A percentile compares a stretch with the other conserved stretches of the same genome.
These are phyloP conservation scores for Blastocystis hominis DNA, from an alignment of 352 stramenopile genomes.

Conservation along the genomic window DNA sequence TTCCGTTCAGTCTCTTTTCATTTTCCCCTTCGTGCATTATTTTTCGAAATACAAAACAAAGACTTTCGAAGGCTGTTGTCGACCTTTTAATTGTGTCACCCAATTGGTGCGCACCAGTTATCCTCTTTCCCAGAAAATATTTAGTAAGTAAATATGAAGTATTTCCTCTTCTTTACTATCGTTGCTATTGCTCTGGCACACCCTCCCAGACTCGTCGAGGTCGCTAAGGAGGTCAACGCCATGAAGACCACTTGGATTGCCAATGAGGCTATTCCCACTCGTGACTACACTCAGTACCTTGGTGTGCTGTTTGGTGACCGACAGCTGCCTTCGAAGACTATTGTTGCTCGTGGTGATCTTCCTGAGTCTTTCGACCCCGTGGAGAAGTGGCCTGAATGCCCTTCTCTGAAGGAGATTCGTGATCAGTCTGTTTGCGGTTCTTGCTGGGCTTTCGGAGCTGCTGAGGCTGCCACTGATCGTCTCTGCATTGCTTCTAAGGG, in stretches of 20 bases:
- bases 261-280: neutral
- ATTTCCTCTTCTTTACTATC: neutral
- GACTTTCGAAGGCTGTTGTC: no score
- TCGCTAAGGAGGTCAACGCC: slow-evolving; percentile 13
- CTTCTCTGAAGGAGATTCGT: slow-evolving; percentile 45
- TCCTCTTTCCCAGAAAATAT: neutral
- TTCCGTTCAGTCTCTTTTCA: no score
- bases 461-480: slow-evolving; percentile 18
- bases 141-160: neutral
- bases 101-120: no score
- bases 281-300: neutral
- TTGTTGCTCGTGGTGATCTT: neutral
- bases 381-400: neutral
- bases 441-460: slow-evolving; percentile 65
- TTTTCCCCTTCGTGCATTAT: no score
- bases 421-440: slow-evolving; percentile 64
- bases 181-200: neutral
- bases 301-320: neutral
- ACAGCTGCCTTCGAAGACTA: neutral
- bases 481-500: slow-evolving; percentile 58
- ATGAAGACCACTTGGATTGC: slow-evolving; percentile 8
- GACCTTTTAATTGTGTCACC: no score
- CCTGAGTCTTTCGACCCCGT: neutral
- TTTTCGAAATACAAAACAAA: no score
- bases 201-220: neutral